Evolutionary conservation across 345 rosid species (phyloP).

Genomic region (Corchorus capsularis): DNA sequence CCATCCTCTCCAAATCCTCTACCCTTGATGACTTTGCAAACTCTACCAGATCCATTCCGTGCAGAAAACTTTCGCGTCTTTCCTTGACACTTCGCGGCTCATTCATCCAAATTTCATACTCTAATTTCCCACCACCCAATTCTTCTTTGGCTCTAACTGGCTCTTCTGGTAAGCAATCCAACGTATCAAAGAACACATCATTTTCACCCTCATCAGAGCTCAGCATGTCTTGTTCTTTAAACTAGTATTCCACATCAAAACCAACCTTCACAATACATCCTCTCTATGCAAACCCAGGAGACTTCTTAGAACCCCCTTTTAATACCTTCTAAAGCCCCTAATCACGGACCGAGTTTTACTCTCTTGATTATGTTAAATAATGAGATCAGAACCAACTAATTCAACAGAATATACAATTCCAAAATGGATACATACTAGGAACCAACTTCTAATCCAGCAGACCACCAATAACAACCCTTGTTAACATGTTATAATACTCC

Average conservation of each 20-base stretch:
- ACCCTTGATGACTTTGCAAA: conserved; percentile 19
- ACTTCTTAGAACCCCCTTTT: conserved; percentile 20
- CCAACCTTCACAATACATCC: conserved; percentile 16
- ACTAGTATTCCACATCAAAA: conserved; percentile 43
- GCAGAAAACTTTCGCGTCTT: conserved; percentile 57
- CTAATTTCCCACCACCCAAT: conserved; percentile 22
- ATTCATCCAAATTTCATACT: conserved; percentile 56
- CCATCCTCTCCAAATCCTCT: conserved; percentile 43
- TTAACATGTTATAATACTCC: conserved; percentile 27
- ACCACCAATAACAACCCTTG: conserved; percentile 28
- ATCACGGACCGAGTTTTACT: conserved; percentile 54
- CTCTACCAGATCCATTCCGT: conserved; percentile 51
- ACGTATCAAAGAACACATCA: conserved; percentile 71
- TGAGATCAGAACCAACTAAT: conserved; percentile 10
- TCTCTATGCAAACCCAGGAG: conserved; percentile 29
- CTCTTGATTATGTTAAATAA: conserved; percentile 24
- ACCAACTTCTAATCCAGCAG: conserved; percentile 34
- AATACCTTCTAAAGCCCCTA: conserved; percentile 36
- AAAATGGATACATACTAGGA: conserved; percentile 44
- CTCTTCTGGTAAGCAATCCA: conserved; percentile 45
- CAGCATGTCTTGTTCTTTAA: conserved; percentile 53
- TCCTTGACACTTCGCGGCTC: conserved; percentile 68
- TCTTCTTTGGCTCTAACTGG: conserved; percentile 33
- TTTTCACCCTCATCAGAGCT: conserved; percentile 40
- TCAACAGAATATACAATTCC: conserved; percentile 23